A percentile compares a stretch with the other conserved stretches of the same genome.
phyloP scores from a whole-genome alignment of 1,139 yeast genomes.

The Nakaseomyces delphensis region DNA sequence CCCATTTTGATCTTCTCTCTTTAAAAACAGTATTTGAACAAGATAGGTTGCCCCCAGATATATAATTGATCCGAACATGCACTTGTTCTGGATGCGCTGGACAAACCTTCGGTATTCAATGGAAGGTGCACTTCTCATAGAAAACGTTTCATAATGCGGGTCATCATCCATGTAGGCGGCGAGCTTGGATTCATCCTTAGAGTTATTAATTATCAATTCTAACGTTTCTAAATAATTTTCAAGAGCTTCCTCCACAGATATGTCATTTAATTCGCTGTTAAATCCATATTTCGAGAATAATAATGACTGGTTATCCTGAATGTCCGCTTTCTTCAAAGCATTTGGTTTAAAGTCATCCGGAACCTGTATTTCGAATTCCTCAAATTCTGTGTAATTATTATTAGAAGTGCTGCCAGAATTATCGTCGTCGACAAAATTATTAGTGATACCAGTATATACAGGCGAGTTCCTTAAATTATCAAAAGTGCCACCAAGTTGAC shows the following conservation, averaged over 20 bases:
- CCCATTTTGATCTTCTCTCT: conserved; percentile 33
- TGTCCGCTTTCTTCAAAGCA: not conserved
- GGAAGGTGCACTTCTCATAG: conserved; percentile 21
- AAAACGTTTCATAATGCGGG: conserved; percentile 9
- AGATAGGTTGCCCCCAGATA: conserved; percentile 20
- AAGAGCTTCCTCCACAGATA: conserved; percentile 17
- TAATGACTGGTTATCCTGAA: conserved; percentile 1
- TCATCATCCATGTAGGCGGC: not conserved
- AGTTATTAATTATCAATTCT: conserved; percentile 11
- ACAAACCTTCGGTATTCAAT: conserved; percentile 17
- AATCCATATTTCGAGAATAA: not conserved
- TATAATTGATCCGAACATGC: conserved; percentile 19
- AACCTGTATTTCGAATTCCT: not conserved
- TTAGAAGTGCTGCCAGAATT: not conserved
- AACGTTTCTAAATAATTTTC: conserved; percentile 16
- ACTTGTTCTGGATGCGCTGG: conserved; percentile 20
- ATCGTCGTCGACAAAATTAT: conserved; percentile 1
- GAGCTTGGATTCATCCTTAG: conserved; percentile 9
- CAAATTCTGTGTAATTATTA: not conserved
- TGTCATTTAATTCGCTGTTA: conserved; percentile 6
- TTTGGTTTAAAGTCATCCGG: not conserved
- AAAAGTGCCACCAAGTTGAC: not conserved
- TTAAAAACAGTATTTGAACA: conserved; percentile 32
- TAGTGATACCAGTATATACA: not conserved
- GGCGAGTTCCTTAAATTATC: not conserved